These are phyloP conservation scores for Phycomyces blakesleeanus DNA, from an alignment of 192 early-diverging fungal genomes.

Conservation along the genomic window DNA sequence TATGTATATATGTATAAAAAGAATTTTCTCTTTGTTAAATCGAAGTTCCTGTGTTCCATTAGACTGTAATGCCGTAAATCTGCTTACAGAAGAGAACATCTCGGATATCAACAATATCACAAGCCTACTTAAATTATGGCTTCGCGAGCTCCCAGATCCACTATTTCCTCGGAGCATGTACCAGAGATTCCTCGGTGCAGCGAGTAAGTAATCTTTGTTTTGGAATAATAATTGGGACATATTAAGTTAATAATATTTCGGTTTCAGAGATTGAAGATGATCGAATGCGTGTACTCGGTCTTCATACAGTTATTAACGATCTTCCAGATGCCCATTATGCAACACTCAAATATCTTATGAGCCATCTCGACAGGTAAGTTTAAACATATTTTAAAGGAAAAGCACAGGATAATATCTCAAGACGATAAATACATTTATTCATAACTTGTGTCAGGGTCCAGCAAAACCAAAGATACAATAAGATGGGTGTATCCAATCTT, in stretches of 20 bases:
- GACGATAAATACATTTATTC: not conserved
- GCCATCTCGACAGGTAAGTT: conserved; percentile 74
- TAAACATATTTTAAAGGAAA: too few relatives aligned
- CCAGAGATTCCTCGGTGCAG: conserved; percentile 65
- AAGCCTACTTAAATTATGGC: conserved; percentile 87
- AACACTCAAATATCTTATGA: conserved; percentile 75
- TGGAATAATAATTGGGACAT: too few relatives aligned
- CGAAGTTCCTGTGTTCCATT: too few relatives aligned
- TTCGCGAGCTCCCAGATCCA: conserved; percentile 89
- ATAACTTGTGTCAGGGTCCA: conserved; percentile 55
- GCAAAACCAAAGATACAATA: conserved; percentile 71
- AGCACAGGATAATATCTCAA: too few relatives aligned
- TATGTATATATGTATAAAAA: too few relatives aligned
- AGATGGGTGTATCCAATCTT: conserved; percentile 86
- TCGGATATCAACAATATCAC: conserved; percentile 82
- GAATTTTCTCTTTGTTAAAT: too few relatives aligned
- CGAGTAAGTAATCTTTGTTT: conserved; percentile 66
- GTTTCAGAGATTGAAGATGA: conserved; percentile 68
- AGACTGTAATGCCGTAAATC: conserved; percentile 49
- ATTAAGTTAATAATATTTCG: too few relatives aligned
- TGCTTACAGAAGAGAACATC: conserved; percentile 54
- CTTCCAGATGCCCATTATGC: conserved; percentile 81
- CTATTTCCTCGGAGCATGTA: conserved; percentile 70
- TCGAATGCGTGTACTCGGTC: conserved; percentile 51
- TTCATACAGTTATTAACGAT: conserved; percentile 71